Percentiles rank a stretch among this genome's conserved stretches.
Conservation (phyloP, 1,284 basidiomycete genomes). For the Thelephora terrestris region DNA sequence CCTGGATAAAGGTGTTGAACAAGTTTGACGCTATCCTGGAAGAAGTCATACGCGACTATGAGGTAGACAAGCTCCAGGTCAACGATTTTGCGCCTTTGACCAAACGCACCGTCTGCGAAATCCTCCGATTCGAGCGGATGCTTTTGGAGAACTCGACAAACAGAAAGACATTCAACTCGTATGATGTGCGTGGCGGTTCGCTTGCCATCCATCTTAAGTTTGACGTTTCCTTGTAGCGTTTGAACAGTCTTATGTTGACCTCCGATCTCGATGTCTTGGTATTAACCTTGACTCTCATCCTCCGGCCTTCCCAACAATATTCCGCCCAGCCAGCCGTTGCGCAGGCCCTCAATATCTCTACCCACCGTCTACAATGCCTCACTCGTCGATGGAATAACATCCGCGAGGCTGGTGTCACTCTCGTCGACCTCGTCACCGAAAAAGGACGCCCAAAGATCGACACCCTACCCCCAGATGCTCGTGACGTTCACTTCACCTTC, state of each 20-base stretch:
- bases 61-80: constrained; percentile 73
- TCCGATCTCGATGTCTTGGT: constrained; percentile 87
- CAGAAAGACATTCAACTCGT: constrained; percentile 92
- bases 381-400: constrained; percentile 67
- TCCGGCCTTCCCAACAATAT: constrained; percentile 93
- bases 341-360: constrained; percentile 67
- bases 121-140: constrained; percentile 83
- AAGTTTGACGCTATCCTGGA: constrained; percentile 89
- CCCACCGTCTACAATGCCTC: constrained; percentile 60
- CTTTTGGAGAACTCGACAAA: constrained; percentile 97
- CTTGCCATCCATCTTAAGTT: constrained; percentile 11
- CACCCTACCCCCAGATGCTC: constrained; percentile 52
- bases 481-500: constrained; percentile 69
- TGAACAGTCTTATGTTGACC: constrained; percentile 83
- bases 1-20: constrained; percentile 94
- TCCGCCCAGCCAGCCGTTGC: constrained; percentile 73
- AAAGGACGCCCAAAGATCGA: constrained; percentile 45
- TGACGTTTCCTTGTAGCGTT: constrained; percentile 43
- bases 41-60: constrained; percentile 74
- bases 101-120: constrained; percentile 71
- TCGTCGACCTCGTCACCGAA: constrained; percentile 54
- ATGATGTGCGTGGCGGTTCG: constrained; percentile 67
- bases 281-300: constrained; percentile 74
- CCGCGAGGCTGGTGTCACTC: constrained; percentile 62
- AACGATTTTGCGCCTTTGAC: constrained; percentile 71